Conservation (phyloP, 1,284 basidiomycete species). For the Ceratobasidium sp. region DNA sequence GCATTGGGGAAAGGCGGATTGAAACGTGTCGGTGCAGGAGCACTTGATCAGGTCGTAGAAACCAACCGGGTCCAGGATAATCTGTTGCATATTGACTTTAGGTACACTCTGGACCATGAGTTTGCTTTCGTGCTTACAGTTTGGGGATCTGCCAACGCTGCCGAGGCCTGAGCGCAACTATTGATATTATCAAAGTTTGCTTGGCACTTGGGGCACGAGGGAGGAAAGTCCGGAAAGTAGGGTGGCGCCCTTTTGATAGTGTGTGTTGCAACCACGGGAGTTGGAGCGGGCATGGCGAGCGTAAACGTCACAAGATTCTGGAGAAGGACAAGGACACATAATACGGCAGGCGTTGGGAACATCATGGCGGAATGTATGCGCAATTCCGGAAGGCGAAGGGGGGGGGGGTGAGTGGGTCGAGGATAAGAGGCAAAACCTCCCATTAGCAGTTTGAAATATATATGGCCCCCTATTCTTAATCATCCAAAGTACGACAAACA, state of each 20-base stretch:
- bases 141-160: slow-evolving; percentile 68
- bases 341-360: background rate
- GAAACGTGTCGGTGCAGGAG: slow-evolving; percentile 73
- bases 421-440: slow-evolving; percentile 8
- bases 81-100: slow-evolving; percentile 54
- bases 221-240: slow-evolving; percentile 62
- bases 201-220: slow-evolving; percentile 66
- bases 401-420: background rate
- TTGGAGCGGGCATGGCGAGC: slow-evolving; percentile 15
- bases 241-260: slow-evolving; percentile 53
- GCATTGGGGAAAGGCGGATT: slow-evolving; percentile 73
- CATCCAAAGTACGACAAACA: slow-evolving; percentile 4
- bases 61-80: slow-evolving; percentile 70
- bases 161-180: slow-evolving; percentile 67
- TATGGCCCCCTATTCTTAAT: slow-evolving; percentile 29
- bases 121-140: slow-evolving; percentile 63
- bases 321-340: background rate
- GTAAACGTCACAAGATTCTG: background rate
- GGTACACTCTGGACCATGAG: no score
- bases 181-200: slow-evolving; percentile 64
- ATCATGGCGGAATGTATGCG: slow-evolving; percentile 5
- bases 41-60: slow-evolving; percentile 74
- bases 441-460: slow-evolving; percentile 16
- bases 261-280: background rate
- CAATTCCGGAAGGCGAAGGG: background rate